Base-by-base conservation (phyloP, 352 stramenopile species). In the Thraustochytrium striatum region DNA sequence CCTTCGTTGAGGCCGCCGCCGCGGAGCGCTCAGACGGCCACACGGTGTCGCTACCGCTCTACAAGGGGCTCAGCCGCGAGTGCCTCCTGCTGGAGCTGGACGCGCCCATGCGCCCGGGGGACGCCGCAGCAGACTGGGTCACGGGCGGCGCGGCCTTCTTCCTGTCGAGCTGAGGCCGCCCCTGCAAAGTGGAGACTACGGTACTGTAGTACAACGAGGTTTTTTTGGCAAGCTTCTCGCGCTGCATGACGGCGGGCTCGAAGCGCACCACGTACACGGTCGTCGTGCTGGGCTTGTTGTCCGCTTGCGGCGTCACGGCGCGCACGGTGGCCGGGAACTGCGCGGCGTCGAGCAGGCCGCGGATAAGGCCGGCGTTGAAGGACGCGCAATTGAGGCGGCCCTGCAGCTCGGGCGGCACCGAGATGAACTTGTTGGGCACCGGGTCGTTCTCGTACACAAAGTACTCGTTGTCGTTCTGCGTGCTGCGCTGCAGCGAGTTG, bases 391-490 rank as follows among this genome's bases (percentile, higher is more conserved):
- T 97, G 50, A 99, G 86, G 82, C 97, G 91, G 61, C 58, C 70
- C 0, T 95, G 93, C 57, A 98, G 90, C 84, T 98, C 93, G 0
- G 88, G 84, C 3, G 95, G 94, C 58, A 98, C 94, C 35, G 92
- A 97, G 68, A 98, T 94, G 86, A 97, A 98, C 72, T 93, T 97
- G 85, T 95, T 97, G 25, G 92, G 95, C n/a, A 97, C 84, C 30
- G 92, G 92, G 75, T 95, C 90, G 57, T 93, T 84, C 82, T 97
- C 92, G 82, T 96, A 90, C 82, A 98, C 98, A 93, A 98, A 98
- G 86, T 96, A 99, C 89, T 98, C 94, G 85, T 98, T 90, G n/a
- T 96, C 92, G 84, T 98, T 97, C 84, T 98, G 93, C 39, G 95
- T 98, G 79, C 91, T 97, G 72, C 93, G 87, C 86, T 99, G 94